These are phyloP conservation scores for Salix dunnii DNA, from an alignment of 345 rosid genomes.

Conservation along the genomic window DNA sequence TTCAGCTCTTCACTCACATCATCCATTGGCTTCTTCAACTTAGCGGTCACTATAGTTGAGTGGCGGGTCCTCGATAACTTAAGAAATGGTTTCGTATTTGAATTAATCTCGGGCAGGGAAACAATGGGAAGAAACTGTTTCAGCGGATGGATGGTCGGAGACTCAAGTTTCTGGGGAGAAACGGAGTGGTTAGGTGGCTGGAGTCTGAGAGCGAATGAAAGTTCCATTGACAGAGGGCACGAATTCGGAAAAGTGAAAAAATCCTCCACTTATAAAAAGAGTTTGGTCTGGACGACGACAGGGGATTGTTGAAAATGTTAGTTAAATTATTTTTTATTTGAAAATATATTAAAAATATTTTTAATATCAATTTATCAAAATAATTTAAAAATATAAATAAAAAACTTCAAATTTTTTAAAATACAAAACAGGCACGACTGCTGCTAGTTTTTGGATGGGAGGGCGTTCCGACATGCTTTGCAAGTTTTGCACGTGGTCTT, in stretches of 20 bases:
- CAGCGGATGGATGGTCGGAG: constrained; percentile 10
- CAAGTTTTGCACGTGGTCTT: not conserved
- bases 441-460: not conserved
- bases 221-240: constrained; percentile 22
- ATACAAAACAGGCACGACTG: no score
- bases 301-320: no score
- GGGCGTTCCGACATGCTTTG: not conserved
- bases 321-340: no score
- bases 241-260: not conserved
- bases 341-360: no score
- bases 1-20: constrained; percentile 70
- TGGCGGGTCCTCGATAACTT: not conserved
- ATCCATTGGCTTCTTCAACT: constrained; percentile 31
- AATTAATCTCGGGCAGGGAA: not conserved
- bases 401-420: no score
- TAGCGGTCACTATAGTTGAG: constrained; percentile 16
- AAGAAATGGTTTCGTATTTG: not conserved
- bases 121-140: constrained; percentile 1
- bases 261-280: not conserved
- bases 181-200: constrained; percentile 12
- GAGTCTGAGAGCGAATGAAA: constrained; percentile 18
- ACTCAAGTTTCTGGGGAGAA: constrained; percentile 12
- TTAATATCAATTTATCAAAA: no score
- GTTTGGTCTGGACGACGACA: not conserved
- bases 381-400: no score